phyloP scores from a whole-genome alignment of 768 basidiomycete species.

The Leccinum obscurum region DNA sequence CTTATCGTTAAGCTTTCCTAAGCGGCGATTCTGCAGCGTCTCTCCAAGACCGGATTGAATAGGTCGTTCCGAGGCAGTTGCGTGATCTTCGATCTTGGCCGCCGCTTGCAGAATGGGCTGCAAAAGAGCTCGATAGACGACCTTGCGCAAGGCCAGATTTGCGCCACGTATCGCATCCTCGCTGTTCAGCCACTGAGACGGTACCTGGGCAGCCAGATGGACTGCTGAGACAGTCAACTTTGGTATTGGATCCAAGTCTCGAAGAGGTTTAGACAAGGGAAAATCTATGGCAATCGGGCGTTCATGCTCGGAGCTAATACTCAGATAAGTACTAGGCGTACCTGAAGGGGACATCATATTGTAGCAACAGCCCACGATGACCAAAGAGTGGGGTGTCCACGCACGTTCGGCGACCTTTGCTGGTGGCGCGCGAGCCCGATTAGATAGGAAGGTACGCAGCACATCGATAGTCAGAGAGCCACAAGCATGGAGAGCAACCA shows the following conservation, averaged over 20 bases:
- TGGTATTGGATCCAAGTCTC: conserved; percentile 16
- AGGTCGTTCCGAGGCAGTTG: conserved; percentile 3
- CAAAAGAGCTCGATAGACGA: conserved; percentile 70
- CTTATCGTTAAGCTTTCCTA: conserved; percentile 52
- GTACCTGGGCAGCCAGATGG: conserved; percentile 74
- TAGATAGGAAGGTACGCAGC: conserved; percentile 50
- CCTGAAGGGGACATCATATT: conserved; percentile 63
- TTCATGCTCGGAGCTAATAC: conserved; percentile 6
- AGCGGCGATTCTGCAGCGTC: conserved; percentile 42
- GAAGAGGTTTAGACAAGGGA: conserved; percentile 44
- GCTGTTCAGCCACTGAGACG: conserved; percentile 56
- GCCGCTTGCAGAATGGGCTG: conserved; percentile 31
- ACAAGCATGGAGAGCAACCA: conserved; percentile 75
- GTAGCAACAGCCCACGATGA: conserved; percentile 80
- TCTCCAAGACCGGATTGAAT: conserved; percentile 36
- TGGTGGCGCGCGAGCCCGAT: conserved; percentile 18
- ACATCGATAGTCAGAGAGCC: conserved; percentile 72
- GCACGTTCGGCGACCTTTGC: background rate
- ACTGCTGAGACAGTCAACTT: conserved; percentile 42
- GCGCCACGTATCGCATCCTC: conserved; percentile 36
- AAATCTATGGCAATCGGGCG: conserved; percentile 43
- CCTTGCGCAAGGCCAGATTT: conserved; percentile 60
- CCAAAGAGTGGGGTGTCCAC: conserved; percentile 55
- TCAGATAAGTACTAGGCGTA: conserved; percentile 12
- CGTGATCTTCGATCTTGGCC: background rate